Conservation (phyloP, 805 yeast species). For the Cyberlindnera americana region DNA sequence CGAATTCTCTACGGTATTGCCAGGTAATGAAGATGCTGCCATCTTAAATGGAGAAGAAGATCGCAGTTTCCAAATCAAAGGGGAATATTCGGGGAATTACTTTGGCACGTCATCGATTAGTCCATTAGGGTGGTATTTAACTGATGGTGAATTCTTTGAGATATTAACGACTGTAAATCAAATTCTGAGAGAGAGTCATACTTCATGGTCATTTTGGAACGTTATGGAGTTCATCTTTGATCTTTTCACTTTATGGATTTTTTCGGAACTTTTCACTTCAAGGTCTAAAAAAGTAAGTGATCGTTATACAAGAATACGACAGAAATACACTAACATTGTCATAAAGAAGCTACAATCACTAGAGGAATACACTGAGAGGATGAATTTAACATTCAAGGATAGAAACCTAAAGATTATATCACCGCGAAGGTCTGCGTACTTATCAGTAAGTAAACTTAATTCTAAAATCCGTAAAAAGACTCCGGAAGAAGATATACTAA, state of each 20-base stretch:
- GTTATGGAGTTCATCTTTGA: constrained; percentile 37
- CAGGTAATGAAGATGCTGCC: constrained; percentile 67
- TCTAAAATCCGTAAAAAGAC: no score
- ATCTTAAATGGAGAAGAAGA: constrained; percentile 23
- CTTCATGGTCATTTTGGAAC: constrained; percentile 37
- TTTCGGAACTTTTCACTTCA: constrained; percentile 16
- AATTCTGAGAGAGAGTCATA: constrained; percentile 37
- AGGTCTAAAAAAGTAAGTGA: constrained; percentile 1
- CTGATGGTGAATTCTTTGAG: constrained; percentile 35
- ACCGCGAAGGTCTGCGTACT: constrained; percentile 51
- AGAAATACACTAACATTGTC: constrained; percentile 4
- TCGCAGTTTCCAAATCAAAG: constrained; percentile 28
- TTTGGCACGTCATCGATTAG: constrained; percentile 54
- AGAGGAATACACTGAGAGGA: constrained; percentile 38
- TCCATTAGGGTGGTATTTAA: constrained; percentile 41
- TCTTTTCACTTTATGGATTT: constrained; percentile 37
- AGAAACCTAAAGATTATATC: constrained; percentile 40
- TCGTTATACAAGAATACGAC: background rate
- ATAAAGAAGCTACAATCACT: constrained; percentile 35
- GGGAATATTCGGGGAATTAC: constrained; percentile 36
- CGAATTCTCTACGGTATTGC: constrained; percentile 49
- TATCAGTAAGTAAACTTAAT: constrained; percentile 35
- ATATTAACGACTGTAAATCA: constrained; percentile 46
- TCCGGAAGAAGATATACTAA: no score
- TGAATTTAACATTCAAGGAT: constrained; percentile 29